These are phyloP conservation scores for Cryptosporidium ubiquitum DNA, from an alignment of 169 alveolate genomes.

Conservation along the genomic window DNA sequence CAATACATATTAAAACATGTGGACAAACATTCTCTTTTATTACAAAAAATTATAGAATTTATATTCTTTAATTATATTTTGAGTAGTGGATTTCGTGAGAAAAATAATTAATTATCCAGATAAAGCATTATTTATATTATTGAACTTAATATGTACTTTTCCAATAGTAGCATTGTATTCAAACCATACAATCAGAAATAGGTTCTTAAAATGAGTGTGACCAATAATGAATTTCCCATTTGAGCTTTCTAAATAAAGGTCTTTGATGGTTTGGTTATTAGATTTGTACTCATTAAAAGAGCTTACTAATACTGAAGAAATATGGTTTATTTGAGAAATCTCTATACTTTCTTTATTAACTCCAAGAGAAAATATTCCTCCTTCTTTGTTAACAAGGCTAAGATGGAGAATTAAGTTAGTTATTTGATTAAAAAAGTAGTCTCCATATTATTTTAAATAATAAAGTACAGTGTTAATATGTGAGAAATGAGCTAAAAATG, in stretches of 20 bases:
- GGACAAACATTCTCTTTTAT: too few species aligned
- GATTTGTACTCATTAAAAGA: conserved; percentile 49
- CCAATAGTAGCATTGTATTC: conserved; percentile 46
- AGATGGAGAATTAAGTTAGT: neutral
- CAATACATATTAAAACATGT: too few species aligned
- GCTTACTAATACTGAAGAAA: conserved; percentile 33
- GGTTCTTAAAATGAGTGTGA: neutral
- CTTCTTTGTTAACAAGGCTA: conserved; percentile 33
- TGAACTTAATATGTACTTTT: conserved; percentile 25
- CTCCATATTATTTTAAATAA: neutral
- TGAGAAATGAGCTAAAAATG: neutral
- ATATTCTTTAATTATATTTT: too few species aligned
- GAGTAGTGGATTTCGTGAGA: too few species aligned
- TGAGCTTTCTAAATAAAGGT: conserved; percentile 29
- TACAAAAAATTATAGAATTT: too few species aligned
- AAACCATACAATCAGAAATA: conserved; percentile 39
- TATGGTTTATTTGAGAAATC: neutral
- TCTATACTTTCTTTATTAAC: neutral
- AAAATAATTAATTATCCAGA: neutral
- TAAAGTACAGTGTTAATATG: too few species aligned
- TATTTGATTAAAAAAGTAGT: neutral
- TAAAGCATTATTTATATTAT: conserved; percentile 1
- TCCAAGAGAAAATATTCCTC: conserved; percentile 49
- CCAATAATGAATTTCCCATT: conserved; percentile 71
- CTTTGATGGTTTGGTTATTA: neutral